phyloP scores from a whole-genome alignment of 352 stramenopile genomes.

The Globisporangium sylvaticum region DNA sequence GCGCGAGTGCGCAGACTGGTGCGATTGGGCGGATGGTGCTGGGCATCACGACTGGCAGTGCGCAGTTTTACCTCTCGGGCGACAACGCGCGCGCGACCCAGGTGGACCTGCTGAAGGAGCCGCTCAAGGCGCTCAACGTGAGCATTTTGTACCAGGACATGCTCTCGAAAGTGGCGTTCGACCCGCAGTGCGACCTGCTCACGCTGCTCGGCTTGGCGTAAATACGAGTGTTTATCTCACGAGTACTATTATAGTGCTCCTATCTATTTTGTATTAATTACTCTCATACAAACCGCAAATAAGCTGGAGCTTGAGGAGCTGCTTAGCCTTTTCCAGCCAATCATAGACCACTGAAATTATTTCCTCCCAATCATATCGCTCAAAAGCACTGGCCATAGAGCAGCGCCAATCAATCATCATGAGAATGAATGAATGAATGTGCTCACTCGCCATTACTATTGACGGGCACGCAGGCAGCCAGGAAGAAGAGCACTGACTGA shows the following conservation, averaged over 20 bases:
- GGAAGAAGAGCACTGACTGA: neutral
- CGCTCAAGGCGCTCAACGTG: conserved; percentile 21
- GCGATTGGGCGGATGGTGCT: conserved; percentile 36
- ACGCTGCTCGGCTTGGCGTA: neutral
- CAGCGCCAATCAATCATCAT: neutral
- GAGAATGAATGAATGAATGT: neutral
- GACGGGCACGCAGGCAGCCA: too few species aligned
- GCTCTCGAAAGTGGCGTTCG: neutral
- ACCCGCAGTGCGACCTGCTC: neutral
- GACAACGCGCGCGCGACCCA: conserved; percentile 21
- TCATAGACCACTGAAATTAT: neutral
- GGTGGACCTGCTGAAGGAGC: conserved; percentile 14
- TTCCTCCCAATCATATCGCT: conserved; percentile 3
- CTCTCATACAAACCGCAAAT: neutral
- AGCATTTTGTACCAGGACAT: conserved; percentile 8
- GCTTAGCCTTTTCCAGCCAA: conserved; percentile 1
- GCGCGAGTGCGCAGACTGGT: conserved; percentile 14
- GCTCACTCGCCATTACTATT: too few species aligned
- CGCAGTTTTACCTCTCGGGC: conserved; percentile 40
- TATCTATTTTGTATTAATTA: too few species aligned
- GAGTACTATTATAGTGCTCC: too few species aligned
- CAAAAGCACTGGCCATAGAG: conserved; percentile 2
- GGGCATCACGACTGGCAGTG: conserved; percentile 30
- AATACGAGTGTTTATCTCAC: too few species aligned
- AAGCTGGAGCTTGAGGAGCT: neutral